Conservation (phyloP, 2,329 filamentous ascomycete species). For the Colletotrichum cordylinicola region DNA sequence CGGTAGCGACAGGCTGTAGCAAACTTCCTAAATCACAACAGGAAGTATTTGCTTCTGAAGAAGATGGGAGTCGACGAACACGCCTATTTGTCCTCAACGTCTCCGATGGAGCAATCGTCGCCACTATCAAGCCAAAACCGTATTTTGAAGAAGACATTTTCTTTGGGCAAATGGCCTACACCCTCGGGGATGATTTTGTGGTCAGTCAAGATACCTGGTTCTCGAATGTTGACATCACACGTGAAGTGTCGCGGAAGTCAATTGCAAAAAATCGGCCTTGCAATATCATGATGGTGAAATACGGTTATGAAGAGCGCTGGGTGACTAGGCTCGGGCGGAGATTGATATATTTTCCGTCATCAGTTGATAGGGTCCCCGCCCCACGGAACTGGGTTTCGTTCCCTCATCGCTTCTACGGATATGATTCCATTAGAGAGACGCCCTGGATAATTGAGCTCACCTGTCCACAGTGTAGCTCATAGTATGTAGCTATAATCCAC, state of each 20-base stretch:
- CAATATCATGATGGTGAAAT: not conserved
- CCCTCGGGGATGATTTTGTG: not conserved
- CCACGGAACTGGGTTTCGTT: not conserved
- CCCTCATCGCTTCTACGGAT: not conserved
- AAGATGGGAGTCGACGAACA: too few relatives aligned
- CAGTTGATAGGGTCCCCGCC: rapidly evolving
- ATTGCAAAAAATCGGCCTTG: not conserved
- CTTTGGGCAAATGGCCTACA: too few relatives aligned
- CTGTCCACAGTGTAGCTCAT: not conserved
- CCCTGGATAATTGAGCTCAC: not conserved
- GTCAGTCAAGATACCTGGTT: not conserved
- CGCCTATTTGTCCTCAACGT: too few relatives aligned
- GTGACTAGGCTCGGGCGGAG: not conserved
- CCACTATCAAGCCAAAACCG: too few relatives aligned
- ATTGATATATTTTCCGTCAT: not conserved
- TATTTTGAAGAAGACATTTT: too few relatives aligned
- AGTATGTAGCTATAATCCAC: too few relatives aligned
- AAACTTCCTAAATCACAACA: too few relatives aligned
- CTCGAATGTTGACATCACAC: not conserved
- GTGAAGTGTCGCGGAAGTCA: rapidly evolving
- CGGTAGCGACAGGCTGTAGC: too few relatives aligned
- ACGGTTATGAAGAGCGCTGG: not conserved
- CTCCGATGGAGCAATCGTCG: too few relatives aligned
- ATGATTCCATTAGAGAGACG: not conserved
- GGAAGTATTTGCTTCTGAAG: too few relatives aligned